Evolutionary conservation across 176 grass and related monocot genomes (phyloP).

Genomic region (Cocos nucifera): DNA sequence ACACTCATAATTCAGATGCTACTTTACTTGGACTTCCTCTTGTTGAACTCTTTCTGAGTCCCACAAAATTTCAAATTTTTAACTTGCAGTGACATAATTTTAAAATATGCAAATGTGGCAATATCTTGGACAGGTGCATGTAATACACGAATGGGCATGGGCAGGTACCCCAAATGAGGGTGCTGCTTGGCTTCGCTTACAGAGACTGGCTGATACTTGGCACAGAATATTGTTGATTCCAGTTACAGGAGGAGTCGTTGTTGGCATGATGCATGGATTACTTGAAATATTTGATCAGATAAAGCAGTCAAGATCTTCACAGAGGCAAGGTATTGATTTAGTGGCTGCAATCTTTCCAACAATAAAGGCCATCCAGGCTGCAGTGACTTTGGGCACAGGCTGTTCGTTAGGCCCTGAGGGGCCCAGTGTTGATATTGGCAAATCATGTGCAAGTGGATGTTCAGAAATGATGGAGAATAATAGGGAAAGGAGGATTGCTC

Average conservation of each 20-base stretch:
- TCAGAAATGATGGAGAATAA: constrained; percentile 99
- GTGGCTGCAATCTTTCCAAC: constrained; percentile 68
- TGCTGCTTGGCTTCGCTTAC: constrained; percentile 88
- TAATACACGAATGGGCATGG: constrained; percentile 99
- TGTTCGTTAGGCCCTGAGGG: constrained; percentile 96
- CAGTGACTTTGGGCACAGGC: constrained; percentile 80
- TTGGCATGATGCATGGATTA: constrained; percentile 98
- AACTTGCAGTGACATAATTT: too few species aligned
- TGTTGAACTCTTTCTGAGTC: too few species aligned
- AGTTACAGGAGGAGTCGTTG: constrained; percentile 94
- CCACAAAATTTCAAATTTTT: too few species aligned
- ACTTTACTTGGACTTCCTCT: too few species aligned
- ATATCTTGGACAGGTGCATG: constrained; percentile 48
- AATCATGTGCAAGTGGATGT: constrained; percentile 87
- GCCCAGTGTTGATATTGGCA: constrained; percentile 93
- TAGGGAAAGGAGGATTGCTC: constrained; percentile 84
- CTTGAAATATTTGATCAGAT: constrained; percentile 96
- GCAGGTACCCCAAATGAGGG: constrained; percentile 89
- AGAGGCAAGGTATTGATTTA: constrained; percentile 73
- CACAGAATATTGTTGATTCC: constrained; percentile 92
- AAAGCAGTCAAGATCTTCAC: constrained; percentile 62
- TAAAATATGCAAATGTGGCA: background rate
- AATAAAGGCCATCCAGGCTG: constrained; percentile 89
- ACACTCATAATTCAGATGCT: too few species aligned
- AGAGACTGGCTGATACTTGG: constrained; percentile 92